Base-by-base conservation (phyloP, 2,329 filamentous ascomycete genomes). In the Emmonsia crescens region DNA sequence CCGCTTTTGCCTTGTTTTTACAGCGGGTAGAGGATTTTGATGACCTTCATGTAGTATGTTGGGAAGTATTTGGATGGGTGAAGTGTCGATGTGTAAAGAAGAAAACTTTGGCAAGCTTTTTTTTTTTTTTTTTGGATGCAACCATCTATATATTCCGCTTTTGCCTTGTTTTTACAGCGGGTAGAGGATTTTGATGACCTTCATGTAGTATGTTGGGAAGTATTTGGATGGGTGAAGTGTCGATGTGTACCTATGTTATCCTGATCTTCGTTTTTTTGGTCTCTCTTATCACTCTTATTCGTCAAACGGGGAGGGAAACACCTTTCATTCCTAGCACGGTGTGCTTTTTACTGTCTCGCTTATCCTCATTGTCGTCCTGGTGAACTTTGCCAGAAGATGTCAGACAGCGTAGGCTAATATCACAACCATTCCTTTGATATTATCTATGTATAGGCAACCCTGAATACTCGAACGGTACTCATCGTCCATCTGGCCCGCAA, bases 401-500 rank as follows among this genome's bases (percentile, higher is more conserved):
- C 68, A 64, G 66, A 70, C 69, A 69, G 71, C 73, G 74, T 77
- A 76, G 74, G 74, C 74, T 77, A 76, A 77, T 76, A 70, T 63
- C 63, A 67, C 62, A 62, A 62, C 63, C 62, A 62, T 62, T 60
- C 63, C 62, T 61, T 66, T 65, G 61, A 60, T 64, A 55, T 63
- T 63, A 57, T 66, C 62, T 61, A 63, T 65, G 66, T 67, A 72
- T 75, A 76, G 75, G 74, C 69, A 67, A 70, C 63, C 62, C 71
- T 66, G 74, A 75, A 59, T 76, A 72, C 62, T 60, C 68, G 66
- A 72, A 68, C 62, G 78, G 70, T 85, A 85, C 63, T 85, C 79
- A 74, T 80, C 85, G 71, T 81, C 85, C 71, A 82, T 85, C 71
- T 82, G 86, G 74, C 81, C 87, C 83, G 82, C 62, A 82, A 80